Conservation (phyloP, 2,329 filamentous ascomycete genomes). For the Didymella sp. region DNA sequence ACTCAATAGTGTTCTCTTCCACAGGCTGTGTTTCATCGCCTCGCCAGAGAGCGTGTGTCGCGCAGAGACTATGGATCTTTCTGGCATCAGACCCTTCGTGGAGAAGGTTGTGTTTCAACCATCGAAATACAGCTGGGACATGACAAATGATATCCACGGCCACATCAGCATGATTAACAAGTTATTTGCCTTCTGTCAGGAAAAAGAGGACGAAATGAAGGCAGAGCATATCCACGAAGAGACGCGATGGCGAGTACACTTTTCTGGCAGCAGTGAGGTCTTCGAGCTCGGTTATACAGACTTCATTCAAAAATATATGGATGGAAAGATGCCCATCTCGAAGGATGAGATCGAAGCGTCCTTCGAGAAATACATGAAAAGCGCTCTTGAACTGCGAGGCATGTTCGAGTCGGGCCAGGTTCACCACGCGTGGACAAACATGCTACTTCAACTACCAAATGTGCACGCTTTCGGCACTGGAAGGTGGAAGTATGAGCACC, state of each 20-base stretch:
- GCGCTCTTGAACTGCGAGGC: neutral
- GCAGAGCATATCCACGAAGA: neutral
- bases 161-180: neutral
- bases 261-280: neutral
- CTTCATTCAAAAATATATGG: neutral
- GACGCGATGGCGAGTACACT: neutral
- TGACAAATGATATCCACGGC: neutral
- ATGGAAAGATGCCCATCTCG: neutral
- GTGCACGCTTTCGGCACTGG: neutral
- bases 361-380: neutral
- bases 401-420: neutral
- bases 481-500: neutral
- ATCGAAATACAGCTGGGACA: neutral
- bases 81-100: neutral
- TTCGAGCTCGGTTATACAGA: neutral
- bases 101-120: neutral
- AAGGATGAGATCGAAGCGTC: neutral
- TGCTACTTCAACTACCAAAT: neutral
- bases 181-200: neutral
- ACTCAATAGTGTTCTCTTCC: neutral
- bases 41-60: neutral
- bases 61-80: neutral
- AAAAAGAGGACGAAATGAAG: neutral
- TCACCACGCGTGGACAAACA: neutral
- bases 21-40: neutral